Base-by-base conservation (phyloP, 257 asterid genomes). In the Prunella vulgaris region DNA sequence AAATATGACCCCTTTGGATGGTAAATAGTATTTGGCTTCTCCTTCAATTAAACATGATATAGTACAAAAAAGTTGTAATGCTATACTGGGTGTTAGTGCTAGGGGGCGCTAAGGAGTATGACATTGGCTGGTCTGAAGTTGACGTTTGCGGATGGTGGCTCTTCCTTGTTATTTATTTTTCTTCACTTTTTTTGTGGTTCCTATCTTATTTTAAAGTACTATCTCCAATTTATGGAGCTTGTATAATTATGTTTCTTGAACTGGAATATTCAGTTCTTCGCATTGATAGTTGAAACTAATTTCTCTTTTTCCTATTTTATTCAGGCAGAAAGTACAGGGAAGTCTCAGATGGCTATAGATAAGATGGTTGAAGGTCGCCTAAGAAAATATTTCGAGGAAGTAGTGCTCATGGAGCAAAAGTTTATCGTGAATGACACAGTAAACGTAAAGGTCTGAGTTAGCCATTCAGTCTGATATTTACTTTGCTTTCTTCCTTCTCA, bases 341-440 rank as follows among this genome's bases (percentile, higher is more conserved):
- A 91, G 87, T 75, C 96, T 66, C 88, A 86, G 84, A 80, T 83
- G 88, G 95, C 97, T 28, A 78, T 87, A 59, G 96, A 94, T 77
- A 89, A 86, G 81, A 94, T 91, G 91, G 90, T 94, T 30, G 99
- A 94, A 84, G 99, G 97, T 10, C 92, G 96, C 61, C 71, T 94
- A 69, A 83, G 96, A 76, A 94, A 91, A 81, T 94, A 91, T 74
- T 94, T 65, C 42, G 99, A 91, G 82, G 99, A 94, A 78, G 97
- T 90, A 71, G 99, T 87, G 66, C 84, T 94, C 65, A 76, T 94
- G 96, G 97, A 94, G 86, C 99, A 94, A 83, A 91, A 94, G 70
- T 91, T 94, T 78, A 75, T 94, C 27, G 85, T 91, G 60, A 79
- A 93, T 65, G 97, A 93, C 76, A 22, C 89, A 9, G 22, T 93